Evolutionary conservation across 1,139 yeast genomes (phyloP).

Genomic region (Diutina mesorugosa): DNA sequence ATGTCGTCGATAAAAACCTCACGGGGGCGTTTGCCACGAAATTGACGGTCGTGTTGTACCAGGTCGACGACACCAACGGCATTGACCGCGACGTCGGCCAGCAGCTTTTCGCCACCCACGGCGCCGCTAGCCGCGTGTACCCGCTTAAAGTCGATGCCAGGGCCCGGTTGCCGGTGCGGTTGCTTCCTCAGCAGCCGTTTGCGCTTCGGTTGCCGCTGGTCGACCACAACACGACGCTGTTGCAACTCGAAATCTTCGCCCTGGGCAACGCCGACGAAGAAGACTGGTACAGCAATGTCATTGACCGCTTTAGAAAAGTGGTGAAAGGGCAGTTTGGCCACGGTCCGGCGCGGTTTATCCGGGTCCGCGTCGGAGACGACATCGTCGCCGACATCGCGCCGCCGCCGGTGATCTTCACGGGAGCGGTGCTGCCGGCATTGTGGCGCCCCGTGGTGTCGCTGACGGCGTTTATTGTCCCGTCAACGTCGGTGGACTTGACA

Average conservation of each 20-base stretch:
- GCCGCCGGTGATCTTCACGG: slow-evolving; percentile 12
- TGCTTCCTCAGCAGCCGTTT: slow-evolving; percentile 28
- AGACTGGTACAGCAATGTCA: slow-evolving; percentile 64
- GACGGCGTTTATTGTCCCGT: slow-evolving; percentile 55
- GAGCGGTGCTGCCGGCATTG: slow-evolving; percentile 8
- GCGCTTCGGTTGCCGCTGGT: slow-evolving; percentile 26
- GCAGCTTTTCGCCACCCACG: slow-evolving; percentile 5
- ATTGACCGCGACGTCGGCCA: background rate
- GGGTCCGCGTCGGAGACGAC: slow-evolving; percentile 36
- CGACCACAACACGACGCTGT: slow-evolving; percentile 40
- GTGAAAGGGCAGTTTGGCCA: slow-evolving; percentile 32
- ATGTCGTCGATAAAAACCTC: slow-evolving; percentile 40
- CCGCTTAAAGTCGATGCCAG: slow-evolving; percentile 17
- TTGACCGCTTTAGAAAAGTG: slow-evolving; percentile 27
- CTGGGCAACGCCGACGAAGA: slow-evolving; percentile 76
- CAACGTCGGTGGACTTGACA: slow-evolving; percentile 7
- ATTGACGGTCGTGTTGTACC: slow-evolving; percentile 40
- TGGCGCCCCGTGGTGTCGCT: slow-evolving; percentile 73
- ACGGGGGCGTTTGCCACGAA: slow-evolving; percentile 51
- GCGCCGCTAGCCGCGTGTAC: slow-evolving; percentile 6
- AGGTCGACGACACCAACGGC: slow-evolving; percentile 8
- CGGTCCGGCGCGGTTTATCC: slow-evolving; percentile 50
- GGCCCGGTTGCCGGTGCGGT: slow-evolving; percentile 7
- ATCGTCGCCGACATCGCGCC: slow-evolving; percentile 40
- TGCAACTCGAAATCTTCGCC: slow-evolving; percentile 45